Percentiles rank a stretch among this genome's conserved stretches.
Conservation (phyloP, 305 asterid genomes). For the Solanum hybrid region DNA sequence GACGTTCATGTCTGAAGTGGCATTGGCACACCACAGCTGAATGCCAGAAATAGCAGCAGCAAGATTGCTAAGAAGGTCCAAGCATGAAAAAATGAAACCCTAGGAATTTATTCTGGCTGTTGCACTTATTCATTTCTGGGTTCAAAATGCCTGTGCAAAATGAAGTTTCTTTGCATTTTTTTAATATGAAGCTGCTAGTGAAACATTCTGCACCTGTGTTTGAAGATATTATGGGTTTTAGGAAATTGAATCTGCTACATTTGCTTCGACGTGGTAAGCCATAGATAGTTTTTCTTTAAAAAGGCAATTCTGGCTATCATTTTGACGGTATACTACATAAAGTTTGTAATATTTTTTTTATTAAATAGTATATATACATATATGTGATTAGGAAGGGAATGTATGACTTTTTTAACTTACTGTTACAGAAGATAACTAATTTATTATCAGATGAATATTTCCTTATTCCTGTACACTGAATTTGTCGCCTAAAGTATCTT, state of each 20-base stretch:
- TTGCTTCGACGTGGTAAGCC: background rate
- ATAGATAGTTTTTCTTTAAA: background rate
- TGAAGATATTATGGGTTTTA: background rate
- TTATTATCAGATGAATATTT: background rate
- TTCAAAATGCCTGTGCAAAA: background rate
- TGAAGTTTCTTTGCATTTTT: background rate
- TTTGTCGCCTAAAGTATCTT: background rate
- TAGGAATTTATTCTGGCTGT: background rate
- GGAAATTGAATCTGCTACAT: background rate
- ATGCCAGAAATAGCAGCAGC: background rate
- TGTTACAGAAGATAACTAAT: background rate
- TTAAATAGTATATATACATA: background rate
- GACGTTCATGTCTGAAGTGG: background rate
- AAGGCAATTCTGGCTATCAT: background rate
- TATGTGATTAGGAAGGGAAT: background rate
- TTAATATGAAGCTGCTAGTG: background rate
- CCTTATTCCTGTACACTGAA: background rate
- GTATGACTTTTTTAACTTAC: background rate
- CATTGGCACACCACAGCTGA: background rate
- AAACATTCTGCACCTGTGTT: background rate
- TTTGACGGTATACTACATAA: background rate
- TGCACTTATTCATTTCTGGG: background rate
- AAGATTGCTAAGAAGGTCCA: background rate
- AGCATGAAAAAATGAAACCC: background rate
- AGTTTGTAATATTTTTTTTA: background rate